Conservation (phyloP, 2,329 filamentous ascomycete species). For the Alternaria triticimaculans region DNA sequence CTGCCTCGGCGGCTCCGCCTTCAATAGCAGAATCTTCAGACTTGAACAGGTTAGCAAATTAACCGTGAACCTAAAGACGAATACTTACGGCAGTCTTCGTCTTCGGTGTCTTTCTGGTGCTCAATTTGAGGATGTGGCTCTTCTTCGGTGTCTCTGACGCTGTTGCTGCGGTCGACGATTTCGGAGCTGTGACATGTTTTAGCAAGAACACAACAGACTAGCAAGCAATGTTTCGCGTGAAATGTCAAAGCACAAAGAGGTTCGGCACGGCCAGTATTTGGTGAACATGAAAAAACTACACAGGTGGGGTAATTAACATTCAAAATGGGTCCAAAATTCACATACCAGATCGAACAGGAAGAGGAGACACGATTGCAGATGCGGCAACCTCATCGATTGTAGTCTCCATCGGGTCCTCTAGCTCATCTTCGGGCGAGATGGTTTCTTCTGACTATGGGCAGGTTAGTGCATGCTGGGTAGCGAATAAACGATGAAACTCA, state of each 20-base stretch:
- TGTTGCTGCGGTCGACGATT: slow-evolving; percentile 9
- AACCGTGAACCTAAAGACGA: neutral
- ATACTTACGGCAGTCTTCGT: slow-evolving; percentile 32
- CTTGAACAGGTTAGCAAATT: slow-evolving; percentile 20
- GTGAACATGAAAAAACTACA: neutral
- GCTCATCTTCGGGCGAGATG: slow-evolving; percentile 39
- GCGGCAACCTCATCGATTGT: slow-evolving; percentile 22
- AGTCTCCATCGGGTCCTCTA: slow-evolving; percentile 29
- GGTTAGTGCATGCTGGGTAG: slow-evolving; percentile 4
- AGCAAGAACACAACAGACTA: neutral
- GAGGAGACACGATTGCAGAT: slow-evolving; percentile 23
- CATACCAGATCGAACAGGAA: slow-evolving; percentile 38
- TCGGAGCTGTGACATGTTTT: slow-evolving; percentile 19
- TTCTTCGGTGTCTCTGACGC: slow-evolving; percentile 26
- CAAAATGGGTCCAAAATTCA: slow-evolving; percentile 7
- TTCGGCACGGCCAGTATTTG: slow-evolving; percentile 4
- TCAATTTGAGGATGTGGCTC: slow-evolving; percentile 29
- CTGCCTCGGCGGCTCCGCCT: slow-evolving; percentile 11
- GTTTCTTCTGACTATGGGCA: slow-evolving; percentile 34
- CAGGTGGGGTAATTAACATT: neutral
- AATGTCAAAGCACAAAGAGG: neutral
- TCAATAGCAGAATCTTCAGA: slow-evolving; percentile 22
- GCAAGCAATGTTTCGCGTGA: neutral
- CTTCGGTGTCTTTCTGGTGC: slow-evolving; percentile 27
- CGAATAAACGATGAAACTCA: slow-evolving; percentile 21